Base-by-base conservation (phyloP, 441 rosid genomes). In the Populus hybrid region DNA sequence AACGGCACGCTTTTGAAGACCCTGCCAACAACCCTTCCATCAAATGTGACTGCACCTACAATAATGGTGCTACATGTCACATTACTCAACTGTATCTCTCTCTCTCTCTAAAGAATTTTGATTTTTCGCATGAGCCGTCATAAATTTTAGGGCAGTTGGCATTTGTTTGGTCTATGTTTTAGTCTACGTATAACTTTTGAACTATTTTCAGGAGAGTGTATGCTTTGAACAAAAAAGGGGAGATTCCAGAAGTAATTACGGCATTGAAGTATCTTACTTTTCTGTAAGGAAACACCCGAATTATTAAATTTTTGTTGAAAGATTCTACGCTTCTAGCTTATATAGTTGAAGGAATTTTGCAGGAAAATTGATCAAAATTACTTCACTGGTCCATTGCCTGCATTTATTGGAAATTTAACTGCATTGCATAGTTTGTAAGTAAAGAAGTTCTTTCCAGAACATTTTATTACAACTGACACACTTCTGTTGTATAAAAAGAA, bases 371-470 rank as follows among this genome's bases (percentile, higher is more conserved):
- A 67, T 69, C 83, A 81, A 71, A 88, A 88, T 81, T 81, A 73
- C 73, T 86, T 88, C 65, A 83, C 86, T 1, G 91, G 91, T 61
- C 87, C 86, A 24, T 78, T 88, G 76, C 84, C 91, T 30, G 79
- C 89, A 65, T 83, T 84, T 69, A 81, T 88, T 36, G 89, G 86
- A 53, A 88, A 86, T 57, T 76, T 88, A 34, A 79, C 88, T 66
- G 69, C 75, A 50, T 67, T 88, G 79, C 32, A 16, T 69, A 30
- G 34, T 61, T 70, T 88, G 91, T 86, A 78, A 81, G 87, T 77
- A 26, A 14, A 30, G 8, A 6, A 35, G 1, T 8, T 18, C 24
- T 4, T 18, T 2, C 11, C 36, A 28, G 6, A 40, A 12, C 36
- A 65, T 66, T 24, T 46, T 7, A 7, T 59, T 12, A 8, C 16